These are phyloP conservation scores for Dendrocalamus sinicus DNA, from an alignment of 176 grass and related monocot genomes.

Conservation along the genomic window DNA sequence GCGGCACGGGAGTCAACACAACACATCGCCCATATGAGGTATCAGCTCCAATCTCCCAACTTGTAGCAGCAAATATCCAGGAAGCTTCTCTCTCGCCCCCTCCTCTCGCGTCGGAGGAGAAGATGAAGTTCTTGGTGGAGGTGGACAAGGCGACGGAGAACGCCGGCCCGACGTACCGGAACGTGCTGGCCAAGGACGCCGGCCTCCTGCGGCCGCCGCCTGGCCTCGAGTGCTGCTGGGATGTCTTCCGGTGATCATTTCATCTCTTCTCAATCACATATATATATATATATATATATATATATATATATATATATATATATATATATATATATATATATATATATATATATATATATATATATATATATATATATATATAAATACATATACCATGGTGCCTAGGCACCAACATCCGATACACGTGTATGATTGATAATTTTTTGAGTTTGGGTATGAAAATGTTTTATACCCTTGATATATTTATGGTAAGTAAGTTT, in stretches of 20 bases:
- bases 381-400: too few species aligned
- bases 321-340: too few species aligned
- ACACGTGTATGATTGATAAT: too few species aligned
- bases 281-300: too few species aligned
- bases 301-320: too few species aligned
- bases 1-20: too few species aligned
- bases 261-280: background rate
- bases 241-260: constrained; percentile 70
- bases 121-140: constrained; percentile 78
- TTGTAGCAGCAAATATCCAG: background rate
- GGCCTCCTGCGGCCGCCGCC: constrained; percentile 54
- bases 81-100: background rate
- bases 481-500: too few species aligned
- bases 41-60: background rate
- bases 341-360: too few species aligned
- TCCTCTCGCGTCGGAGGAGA: background rate
- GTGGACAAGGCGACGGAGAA: constrained; percentile 60
- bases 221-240: constrained; percentile 70
- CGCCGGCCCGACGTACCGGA: constrained; percentile 70
- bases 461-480: too few species aligned
- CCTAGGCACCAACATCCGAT: too few species aligned
- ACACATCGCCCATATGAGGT: background rate
- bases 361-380: too few species aligned
- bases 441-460: too few species aligned
- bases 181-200: constrained; percentile 64